These are phyloP conservation scores for Heterobasidion occidentale DNA, from an alignment of 1,284 basidiomycete genomes.

Conservation along the genomic window DNA sequence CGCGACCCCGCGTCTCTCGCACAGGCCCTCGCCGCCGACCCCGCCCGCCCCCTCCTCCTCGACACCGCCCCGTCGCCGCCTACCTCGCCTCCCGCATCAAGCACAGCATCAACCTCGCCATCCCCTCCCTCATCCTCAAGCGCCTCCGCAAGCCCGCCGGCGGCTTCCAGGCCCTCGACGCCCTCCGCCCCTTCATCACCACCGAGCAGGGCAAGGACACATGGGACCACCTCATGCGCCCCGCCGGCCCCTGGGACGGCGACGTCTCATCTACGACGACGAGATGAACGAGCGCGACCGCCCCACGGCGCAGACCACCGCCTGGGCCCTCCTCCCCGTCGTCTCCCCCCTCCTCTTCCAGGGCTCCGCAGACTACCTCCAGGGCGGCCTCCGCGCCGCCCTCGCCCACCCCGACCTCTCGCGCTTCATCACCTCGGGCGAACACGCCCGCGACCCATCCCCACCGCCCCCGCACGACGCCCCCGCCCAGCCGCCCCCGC, in stretches of 20 bases:
- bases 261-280: slow-evolving; percentile 68
- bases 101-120: slow-evolving; percentile 71
- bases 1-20: slow-evolving; percentile 42
- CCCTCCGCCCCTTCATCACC: slow-evolving; percentile 70
- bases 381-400: slow-evolving; percentile 58
- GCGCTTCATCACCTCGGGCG: slow-evolving; percentile 33
- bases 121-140: slow-evolving; percentile 81
- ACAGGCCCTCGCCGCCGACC: slow-evolving; percentile 33
- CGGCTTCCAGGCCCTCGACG: slow-evolving; percentile 55
- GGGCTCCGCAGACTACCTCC: slow-evolving; percentile 53
- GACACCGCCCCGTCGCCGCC: slow-evolving; percentile 69
- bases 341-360: slow-evolving; percentile 45
- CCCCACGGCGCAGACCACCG: slow-evolving; percentile 42
- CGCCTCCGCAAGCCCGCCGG: slow-evolving; percentile 65
- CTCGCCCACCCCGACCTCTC: slow-evolving; percentile 46
- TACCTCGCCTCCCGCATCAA: slow-evolving; percentile 58
- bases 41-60: slow-evolving; percentile 57
- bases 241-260: slow-evolving; percentile 55
- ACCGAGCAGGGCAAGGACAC: slow-evolving; percentile 58
- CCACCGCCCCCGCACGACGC: background rate
- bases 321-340: slow-evolving; percentile 61
- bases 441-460: slow-evolving; percentile 1
- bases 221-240: slow-evolving; percentile 56
- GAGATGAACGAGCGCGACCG: slow-evolving; percentile 61
- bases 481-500: slow-evolving; percentile 4